Evolutionary conservation across 176 grass and related monocot species (phyloP), one percentile per base, ranked within the genome.

Genomic region (Zizania latifolia): DNA sequence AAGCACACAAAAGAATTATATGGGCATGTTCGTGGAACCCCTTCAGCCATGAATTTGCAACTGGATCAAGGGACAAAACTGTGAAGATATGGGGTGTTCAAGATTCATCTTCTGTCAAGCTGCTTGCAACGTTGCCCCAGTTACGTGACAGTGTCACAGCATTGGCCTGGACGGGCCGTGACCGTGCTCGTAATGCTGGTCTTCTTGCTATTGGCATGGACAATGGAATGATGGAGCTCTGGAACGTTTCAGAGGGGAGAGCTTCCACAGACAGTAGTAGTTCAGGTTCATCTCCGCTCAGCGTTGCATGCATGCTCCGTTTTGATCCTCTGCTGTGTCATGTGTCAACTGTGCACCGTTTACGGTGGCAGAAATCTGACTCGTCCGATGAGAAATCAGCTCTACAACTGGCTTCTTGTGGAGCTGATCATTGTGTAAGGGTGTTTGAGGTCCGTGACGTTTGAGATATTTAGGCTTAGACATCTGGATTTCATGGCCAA

Each of bases 11-110:
- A 81, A 89, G 95, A 90, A 99, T 94, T 75, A 88, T 94, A 84
- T 99, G 95, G 95, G 89, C 95, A 39, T 99, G 91, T 53, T 87
- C 91, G 65, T 99, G 95, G 95, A 99, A 92, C 36, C 88, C 91
- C 11, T 92, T 92, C 30, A 83, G 88, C 11, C 68, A 92, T 33
- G 84, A 99, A 86, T 99, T 99, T 82, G 95, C 95, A 59, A 94
- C 95, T 38, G 91, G 95, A 13, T 99, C 91, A 30, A 94, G 95
- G 76, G 95, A 99, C 80, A 99, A 94, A 71, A 99, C 82, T 32
- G 91, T 99, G 35, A 99, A 99, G 87, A 86, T 99, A 53, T 99
- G 95, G 95, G 30, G 75, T 29, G 51, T 94, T 74, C 41, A 83
- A 76, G 84, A 91, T 38, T 24, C 70, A 29, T 86, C 95, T 54